Evolutionary conservation across 306 rosid genomes (phyloP).

Genomic region (Quercus glauca): DNA sequence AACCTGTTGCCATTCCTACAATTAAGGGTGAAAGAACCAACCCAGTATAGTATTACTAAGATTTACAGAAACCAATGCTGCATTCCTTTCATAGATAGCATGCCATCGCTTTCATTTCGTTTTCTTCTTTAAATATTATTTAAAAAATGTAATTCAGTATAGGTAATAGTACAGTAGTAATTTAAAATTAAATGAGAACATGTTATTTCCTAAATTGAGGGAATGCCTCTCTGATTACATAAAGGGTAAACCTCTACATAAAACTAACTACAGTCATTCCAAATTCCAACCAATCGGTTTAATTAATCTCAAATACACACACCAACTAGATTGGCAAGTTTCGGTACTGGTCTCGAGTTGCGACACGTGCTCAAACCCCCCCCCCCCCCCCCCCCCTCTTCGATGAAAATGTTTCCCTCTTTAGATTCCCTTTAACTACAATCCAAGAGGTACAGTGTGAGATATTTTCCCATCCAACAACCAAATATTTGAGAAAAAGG

Average conservation of each 20-base stretch:
- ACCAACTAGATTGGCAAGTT: not conserved
- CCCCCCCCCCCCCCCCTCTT: not conserved
- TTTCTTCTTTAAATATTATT: not conserved
- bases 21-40: not conserved
- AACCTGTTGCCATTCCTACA: not conserved
- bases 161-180: not conserved
- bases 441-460: not conserved
- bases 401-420: not conserved
- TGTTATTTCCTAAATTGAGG: not conserved
- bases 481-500: not conserved
- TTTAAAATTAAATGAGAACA: not conserved
- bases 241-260: not conserved
- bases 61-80: not conserved
- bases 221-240: not conserved
- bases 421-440: not conserved
- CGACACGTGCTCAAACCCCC: not conserved
- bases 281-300: not conserved
- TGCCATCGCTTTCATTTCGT: not conserved
- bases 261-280: not conserved
- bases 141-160: not conserved
- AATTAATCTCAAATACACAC: not conserved
- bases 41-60: not conserved
- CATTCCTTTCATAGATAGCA: not conserved
- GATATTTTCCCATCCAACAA: not conserved
- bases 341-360: not conserved